Percentiles rank a stretch among this genome's conserved stretches.
phyloP scores from a whole-genome alignment of 2,329 filamentous ascomycete species.

The Colletotrichum karsti region DNA sequence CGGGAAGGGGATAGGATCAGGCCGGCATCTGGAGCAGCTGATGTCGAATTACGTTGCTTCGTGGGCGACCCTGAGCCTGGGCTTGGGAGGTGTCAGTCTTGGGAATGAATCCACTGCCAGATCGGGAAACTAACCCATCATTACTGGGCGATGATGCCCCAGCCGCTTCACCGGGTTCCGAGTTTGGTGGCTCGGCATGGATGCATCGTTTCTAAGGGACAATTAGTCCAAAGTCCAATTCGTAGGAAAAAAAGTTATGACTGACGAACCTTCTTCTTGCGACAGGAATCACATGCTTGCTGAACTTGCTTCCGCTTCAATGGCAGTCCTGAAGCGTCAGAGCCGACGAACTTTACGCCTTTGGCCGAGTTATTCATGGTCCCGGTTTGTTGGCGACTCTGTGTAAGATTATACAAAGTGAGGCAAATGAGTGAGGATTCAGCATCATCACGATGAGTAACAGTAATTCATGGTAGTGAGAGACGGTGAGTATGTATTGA shows the following conservation, averaged over 20 bases:
- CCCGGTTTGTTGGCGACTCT: not conserved
- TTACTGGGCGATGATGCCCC: constrained; percentile 1
- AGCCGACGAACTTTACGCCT: constrained; percentile 64
- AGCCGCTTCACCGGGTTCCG: not conserved
- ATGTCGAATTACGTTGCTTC: constrained; percentile 8
- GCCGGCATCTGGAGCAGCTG: not conserved
- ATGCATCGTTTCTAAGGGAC: constrained; percentile 56
- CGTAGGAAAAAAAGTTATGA: not conserved
- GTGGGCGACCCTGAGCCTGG: not conserved
- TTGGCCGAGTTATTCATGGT: constrained; percentile 29
- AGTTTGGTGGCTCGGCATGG: constrained; percentile 43
- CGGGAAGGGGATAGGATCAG: not conserved
- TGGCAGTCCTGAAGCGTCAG: constrained; percentile 61
- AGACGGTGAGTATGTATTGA: constrained; percentile 12
- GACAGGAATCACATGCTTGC: constrained; percentile 64
- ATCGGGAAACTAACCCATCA: constrained; percentile 26
- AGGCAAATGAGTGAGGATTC: not conserved
- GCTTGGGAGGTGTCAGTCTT: not conserved
- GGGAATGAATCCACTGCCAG: constrained; percentile 6
- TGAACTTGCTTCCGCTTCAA: constrained; percentile 68
- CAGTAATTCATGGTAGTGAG: not conserved
- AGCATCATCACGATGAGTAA: constrained; percentile 17
- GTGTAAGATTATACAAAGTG: not conserved
- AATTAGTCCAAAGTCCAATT: no score
- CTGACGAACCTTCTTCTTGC: constrained; percentile 59